Conservation (phyloP, 1,139 yeast genomes). For the Geotrichum candidum region DNA sequence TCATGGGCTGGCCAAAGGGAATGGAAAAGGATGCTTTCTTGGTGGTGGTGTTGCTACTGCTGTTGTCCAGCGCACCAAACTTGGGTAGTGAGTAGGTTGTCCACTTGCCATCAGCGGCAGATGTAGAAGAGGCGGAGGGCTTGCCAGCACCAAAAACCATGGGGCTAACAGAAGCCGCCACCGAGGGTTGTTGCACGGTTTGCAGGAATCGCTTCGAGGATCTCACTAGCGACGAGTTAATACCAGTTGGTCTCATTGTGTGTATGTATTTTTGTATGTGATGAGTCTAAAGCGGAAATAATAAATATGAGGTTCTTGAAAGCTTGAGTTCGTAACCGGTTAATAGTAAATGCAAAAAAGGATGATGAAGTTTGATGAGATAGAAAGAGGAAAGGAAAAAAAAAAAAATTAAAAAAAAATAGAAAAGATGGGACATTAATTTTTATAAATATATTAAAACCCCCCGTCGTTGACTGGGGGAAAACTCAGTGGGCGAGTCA, state of each 20-base stretch:
- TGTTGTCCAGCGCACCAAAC: neutral
- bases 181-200: conserved; percentile 16
- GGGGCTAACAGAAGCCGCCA: conserved; percentile 10
- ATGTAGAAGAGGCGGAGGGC: neutral
- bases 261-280: conserved; percentile 2
- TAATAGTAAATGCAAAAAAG: neutral
- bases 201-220: conserved; percentile 19
- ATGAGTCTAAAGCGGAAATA: neutral
- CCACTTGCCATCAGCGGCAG: conserved; percentile 13
- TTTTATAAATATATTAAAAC: neutral
- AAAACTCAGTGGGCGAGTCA: neutral
- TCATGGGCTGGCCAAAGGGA: conserved; percentile 3
- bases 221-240: conserved; percentile 9
- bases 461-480: neutral
- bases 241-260: conserved; percentile 15
- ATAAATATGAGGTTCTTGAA: neutral
- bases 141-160: conserved; percentile 12
- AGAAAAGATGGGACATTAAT: neutral
- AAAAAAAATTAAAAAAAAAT: neutral
- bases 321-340: neutral
- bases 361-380: neutral
- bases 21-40: neutral
- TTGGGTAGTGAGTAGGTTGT: conserved; percentile 15
- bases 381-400: neutral
- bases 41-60: neutral